Evolutionary conservation across 2,329 filamentous ascomycete genomes (phyloP), one percentile per base, ranked within the genome.

Genomic region (Fulvia fulva): DNA sequence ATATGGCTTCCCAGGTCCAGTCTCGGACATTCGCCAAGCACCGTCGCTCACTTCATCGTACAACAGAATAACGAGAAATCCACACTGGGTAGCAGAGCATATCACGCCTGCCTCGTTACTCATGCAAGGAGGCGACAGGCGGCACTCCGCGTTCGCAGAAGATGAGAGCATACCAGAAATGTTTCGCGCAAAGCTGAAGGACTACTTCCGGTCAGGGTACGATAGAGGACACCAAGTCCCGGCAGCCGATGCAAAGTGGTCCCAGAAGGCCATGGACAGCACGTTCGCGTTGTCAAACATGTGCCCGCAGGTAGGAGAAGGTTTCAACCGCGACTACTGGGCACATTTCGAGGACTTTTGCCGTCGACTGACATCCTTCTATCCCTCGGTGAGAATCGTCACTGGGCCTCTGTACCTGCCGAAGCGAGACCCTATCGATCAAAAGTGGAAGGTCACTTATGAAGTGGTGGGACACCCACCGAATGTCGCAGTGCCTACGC

Each of bases 241-340:
- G 9, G 94, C 94, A 5, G 94, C 94, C 43, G 94, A 99, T 76
- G 90, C 89, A 57, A 96, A 95, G 78, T 99, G 94, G 92, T 90
- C 87, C 63, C 94, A 99, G 76, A 75, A 83, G 34, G 92, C 94
- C 63, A 96, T 99, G 91, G 86, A 99, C 76, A 90, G 90, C 58
- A 99, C 94, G 2, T 99, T 99, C 72, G 87, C 85, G 70, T 83
- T 99, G 56, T 88, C 83, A 72, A 99, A 99, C 78, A 99, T 99
- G 92, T 96, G 92, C 72, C 94, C 94, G 30, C 94, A 99, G 78
- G 94, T 99, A 28, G 94, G 94, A 65, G 91, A 97, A 72, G 94
- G 94, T 59, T 99, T 99, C 82, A 99, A 99, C 78, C 84, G 94
- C 53, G 94, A 99, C 78, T 99, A 99, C 83, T 99, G 94, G 94